Conservation (phyloP, 129 eudicot genomes). For the Cynara cardunculus region DNA sequence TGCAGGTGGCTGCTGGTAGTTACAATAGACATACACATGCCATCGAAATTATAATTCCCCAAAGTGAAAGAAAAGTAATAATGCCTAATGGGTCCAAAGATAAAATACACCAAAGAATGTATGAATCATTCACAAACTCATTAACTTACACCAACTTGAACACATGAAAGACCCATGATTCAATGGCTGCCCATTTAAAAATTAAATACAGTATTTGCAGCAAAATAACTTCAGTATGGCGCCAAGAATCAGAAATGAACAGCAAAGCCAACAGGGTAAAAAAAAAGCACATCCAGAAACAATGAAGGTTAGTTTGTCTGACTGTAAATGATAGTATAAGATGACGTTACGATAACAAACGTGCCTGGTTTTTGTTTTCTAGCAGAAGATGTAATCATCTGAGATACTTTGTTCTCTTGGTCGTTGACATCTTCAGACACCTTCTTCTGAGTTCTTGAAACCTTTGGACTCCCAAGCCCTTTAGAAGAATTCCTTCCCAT, state of each 20-base stretch:
- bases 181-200: neutral
- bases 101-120: neutral
- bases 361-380: slow-evolving; percentile 68
- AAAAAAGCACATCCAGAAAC: neutral
- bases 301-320: slow-evolving; percentile 1
- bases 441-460: slow-evolving; percentile 59
- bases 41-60: neutral
- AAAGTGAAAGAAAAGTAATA: slow-evolving; percentile 3
- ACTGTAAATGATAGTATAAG: neutral
- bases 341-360: slow-evolving; percentile 11
- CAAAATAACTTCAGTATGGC: neutral
- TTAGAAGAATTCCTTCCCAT: slow-evolving; percentile 50
- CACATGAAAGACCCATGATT: neutral
- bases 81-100: slow-evolving; percentile 1
- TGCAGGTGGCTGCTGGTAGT: slow-evolving; percentile 38
- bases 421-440: slow-evolving; percentile 58
- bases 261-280: neutral
- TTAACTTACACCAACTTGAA: neutral
- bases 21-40: slow-evolving; percentile 11
- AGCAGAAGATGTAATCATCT: slow-evolving; percentile 87
- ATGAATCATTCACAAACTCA: neutral
- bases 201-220: neutral
- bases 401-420: slow-evolving; percentile 68
- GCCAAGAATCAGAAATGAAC: neutral
- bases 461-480: slow-evolving; percentile 62